Conservation (phyloP, 192 early-diverging fungal genomes). For the Rhizophlyctis rosea region DNA sequence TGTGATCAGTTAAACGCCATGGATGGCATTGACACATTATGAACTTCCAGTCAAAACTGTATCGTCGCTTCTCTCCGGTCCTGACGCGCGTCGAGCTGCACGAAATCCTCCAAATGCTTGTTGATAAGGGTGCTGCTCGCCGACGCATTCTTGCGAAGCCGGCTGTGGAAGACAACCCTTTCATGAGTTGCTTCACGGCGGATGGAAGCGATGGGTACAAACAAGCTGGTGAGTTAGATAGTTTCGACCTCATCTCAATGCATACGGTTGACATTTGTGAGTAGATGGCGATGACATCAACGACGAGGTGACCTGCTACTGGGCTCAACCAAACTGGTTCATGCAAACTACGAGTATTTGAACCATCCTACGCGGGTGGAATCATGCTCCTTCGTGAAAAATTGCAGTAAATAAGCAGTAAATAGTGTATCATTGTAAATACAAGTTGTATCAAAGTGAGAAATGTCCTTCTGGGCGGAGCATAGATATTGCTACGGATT, state of each 20-base stretch:
- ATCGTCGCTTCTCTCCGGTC: constrained; percentile 7
- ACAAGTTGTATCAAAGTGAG: too few relatives aligned
- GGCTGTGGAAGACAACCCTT: constrained; percentile 6
- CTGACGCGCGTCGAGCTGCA: constrained; percentile 36
- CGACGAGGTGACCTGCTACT: constrained; percentile 11
- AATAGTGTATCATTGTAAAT: too few relatives aligned
- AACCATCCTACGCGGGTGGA: too few relatives aligned
- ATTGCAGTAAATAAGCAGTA: too few relatives aligned
- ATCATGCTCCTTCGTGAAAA: too few relatives aligned
- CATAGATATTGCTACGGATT: too few relatives aligned
- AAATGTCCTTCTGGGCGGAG: too few relatives aligned
- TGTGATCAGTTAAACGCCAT: background rate
- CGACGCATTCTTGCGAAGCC: constrained; percentile 24
- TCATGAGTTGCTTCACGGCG: constrained; percentile 1
- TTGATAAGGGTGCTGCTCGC: constrained; percentile 26
- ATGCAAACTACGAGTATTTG: background rate
- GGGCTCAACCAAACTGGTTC: constrained; percentile 8
- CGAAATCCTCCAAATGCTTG: constrained; percentile 33
- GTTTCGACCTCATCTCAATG: background rate
- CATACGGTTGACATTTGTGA: background rate
- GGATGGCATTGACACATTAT: background rate
- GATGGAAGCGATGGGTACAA: background rate
- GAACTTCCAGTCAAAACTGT: constrained; percentile 7
- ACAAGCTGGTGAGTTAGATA: background rate
- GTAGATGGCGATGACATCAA: background rate